phyloP scores from a whole-genome alignment of 2,329 filamentous ascomycete species.

The Cadophora sp. region DNA sequence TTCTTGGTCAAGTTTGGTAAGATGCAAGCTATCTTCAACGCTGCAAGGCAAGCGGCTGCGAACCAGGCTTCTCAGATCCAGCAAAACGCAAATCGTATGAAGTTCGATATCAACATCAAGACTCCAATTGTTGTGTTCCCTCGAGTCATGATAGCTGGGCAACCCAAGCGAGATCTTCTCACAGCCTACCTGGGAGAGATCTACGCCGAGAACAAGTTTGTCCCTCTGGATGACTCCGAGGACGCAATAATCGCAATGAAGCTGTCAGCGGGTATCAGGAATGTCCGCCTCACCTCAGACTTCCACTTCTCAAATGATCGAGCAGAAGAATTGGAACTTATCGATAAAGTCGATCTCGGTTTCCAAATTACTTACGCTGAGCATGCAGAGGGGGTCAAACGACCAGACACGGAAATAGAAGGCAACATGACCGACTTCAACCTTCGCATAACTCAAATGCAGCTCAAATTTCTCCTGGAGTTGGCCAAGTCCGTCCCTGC shows the following conservation, averaged over 20 bases:
- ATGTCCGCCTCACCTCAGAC: conserved; percentile 88
- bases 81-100: conserved; percentile 86
- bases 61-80: conserved; percentile 94
- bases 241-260: conserved; percentile 83
- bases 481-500: conserved; percentile 87
- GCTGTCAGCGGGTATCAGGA: conserved; percentile 87
- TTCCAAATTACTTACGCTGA: conserved; percentile 94
- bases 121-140: conserved; percentile 98
- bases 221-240: conserved; percentile 79
- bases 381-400: conserved; percentile 76
- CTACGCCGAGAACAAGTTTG: conserved; percentile 93
- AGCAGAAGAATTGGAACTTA: conserved; percentile 90
- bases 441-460: conserved; percentile 85
- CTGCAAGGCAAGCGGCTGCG: conserved; percentile 90
- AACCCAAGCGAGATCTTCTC: conserved; percentile 77
- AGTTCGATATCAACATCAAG: conserved; percentile 91
- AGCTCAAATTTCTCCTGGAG: conserved; percentile 87
- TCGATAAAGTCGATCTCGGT: conserved; percentile 93
- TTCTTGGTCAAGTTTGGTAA: conserved; percentile 99
- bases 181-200: conserved; percentile 97
- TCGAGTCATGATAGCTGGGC: conserved; percentile 72
- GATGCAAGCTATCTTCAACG: conserved; percentile 99
- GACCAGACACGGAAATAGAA: conserved; percentile 90
- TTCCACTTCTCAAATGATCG: conserved; percentile 78
- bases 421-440: conserved; percentile 95